Base-by-base conservation (phyloP, 208 protist species). In the Vickermania spadyakhi region DNA sequence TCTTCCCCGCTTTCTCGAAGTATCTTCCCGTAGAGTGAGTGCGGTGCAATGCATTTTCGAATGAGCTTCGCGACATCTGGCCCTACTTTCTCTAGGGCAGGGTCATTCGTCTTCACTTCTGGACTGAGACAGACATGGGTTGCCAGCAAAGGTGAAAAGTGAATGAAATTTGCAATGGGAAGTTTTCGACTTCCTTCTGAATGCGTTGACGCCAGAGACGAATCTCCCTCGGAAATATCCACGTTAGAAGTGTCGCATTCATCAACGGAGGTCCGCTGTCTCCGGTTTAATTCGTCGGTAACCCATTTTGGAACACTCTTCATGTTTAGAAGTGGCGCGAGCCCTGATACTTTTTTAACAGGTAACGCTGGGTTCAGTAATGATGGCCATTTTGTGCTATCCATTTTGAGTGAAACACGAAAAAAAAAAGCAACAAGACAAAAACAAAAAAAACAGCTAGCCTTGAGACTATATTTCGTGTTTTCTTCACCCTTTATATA, bases 291-390 rank as follows among this genome's bases (percentile, higher is more conserved):
- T 18, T 45, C 36, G 18, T 45, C 36, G 7, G 36, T 45, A 7
- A 45, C 36, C 36, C 36, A 45, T 45, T 45, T 45, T n/a, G 36
- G 36, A 45, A 45, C 36, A 45, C 36, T 45, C 36, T 45, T 45
- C 36, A 45, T 45, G 36, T 45, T 45, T 18, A 45, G 36, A 45
- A 18, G 36, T 7, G 36, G 11, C 7, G 36, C 7, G 7, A 45
- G 18, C 18, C 18, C 36, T 18, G 36, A 18, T n/a, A 45, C 18
- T 18, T 45, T 45, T 18, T 45, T 45, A n/a, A 45, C 36, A n/a
- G 36, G 36, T n/a, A 45, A 7, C 7, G 36, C 18, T n/a, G 36
- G 18, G 11, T 7, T n/a, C 36, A 45, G 36, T 18, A 45, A 45
- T 18, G 36, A 45, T 7, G 36, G 36, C 36, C 36, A 45, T 45